Evolutionary conservation across 106 monocot species (phyloP).

Genomic region (Dioscorea zingiberensis): DNA sequence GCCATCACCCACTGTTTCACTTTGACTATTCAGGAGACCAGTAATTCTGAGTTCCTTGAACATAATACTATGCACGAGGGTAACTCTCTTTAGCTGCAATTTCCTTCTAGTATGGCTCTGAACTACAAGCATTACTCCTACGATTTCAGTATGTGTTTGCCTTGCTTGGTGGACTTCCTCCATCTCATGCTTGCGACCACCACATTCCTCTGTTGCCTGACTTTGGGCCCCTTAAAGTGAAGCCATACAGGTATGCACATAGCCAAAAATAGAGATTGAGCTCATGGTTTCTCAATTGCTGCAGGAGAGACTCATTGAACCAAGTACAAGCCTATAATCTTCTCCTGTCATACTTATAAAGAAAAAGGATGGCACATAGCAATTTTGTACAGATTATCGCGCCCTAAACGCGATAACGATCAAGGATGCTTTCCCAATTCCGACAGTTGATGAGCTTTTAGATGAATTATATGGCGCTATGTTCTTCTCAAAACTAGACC

Average conservation of each 20-base stretch:
- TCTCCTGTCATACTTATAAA: constrained; percentile 1
- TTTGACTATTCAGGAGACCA: too few relatives aligned
- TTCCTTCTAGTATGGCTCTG: too few relatives aligned
- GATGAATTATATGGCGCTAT: too few relatives aligned
- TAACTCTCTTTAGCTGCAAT: too few relatives aligned
- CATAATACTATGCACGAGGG: too few relatives aligned
- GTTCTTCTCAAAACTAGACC: too few relatives aligned
- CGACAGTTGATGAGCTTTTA: too few relatives aligned
- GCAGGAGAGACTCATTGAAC: neutral
- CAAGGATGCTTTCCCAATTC: neutral
- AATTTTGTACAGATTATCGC: constrained; percentile 1
- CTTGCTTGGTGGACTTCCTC: neutral
- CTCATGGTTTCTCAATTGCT: neutral
- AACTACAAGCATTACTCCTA: too few relatives aligned
- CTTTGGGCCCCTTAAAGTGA: neutral
- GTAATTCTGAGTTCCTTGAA: too few relatives aligned
- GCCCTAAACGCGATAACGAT: neutral
- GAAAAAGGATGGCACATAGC: neutral
- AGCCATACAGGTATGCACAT: neutral
- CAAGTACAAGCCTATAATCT: neutral
- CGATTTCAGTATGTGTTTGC: too few relatives aligned
- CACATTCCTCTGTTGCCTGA: neutral
- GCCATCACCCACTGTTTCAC: too few relatives aligned
- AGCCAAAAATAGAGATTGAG: neutral
- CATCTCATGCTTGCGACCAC: neutral